Evolutionary conservation across 768 basidiomycete species (phyloP), one percentile per base, ranked within the genome.

Genomic region (Suillus cothurnatus): DNA sequence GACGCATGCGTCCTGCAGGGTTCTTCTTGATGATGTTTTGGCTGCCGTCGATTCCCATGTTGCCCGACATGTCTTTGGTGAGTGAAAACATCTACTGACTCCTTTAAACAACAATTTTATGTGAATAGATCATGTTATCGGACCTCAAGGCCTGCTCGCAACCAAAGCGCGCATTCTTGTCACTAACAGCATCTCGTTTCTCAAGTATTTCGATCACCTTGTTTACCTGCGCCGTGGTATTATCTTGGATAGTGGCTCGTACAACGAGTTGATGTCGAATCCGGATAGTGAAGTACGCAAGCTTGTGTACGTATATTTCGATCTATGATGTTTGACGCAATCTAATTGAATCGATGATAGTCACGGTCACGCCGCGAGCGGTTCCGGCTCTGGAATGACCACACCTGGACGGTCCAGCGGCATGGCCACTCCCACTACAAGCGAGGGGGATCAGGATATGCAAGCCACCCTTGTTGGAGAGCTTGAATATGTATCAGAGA

Each of bases 1-100:
- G 70, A 49, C 69, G 50, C 11, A 55, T 55, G 21, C 53, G 17
- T 23, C 6, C 45, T 4, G 15, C 64, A 91, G 89, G 38, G 80
- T 91, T 57, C 83, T 98, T 2, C 82, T 98, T 6, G 97, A 98
- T 69, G 96, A 99, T 67, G 94, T 94, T 49, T 83, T 98, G 39
- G 90, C 93, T 32, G 91, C 91, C 19, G 88, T 93, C 6, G 92
- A 93, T 70, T 87, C 90, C n/a, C 93, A 94, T 75, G 93, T 94
- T 43, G 92, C 92, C 17, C 86, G 91, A 5, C 94, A 95, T 73
- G 82, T 95, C 17, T 95, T 94, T 68, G 90, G 92, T 91, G 69
- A 11, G 65, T 8, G 11, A 9, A 57, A 21, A 8, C 8, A 41
- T 67, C 6, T 8, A 1, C 62, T 11, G 31, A 38, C 17, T 39